A percentile compares a stretch with the other conserved stretches of the same genome.
These are phyloP conservation scores for Raphanus sativus DNA, from an alignment of 345 rosid species.

Conservation along the genomic window DNA sequence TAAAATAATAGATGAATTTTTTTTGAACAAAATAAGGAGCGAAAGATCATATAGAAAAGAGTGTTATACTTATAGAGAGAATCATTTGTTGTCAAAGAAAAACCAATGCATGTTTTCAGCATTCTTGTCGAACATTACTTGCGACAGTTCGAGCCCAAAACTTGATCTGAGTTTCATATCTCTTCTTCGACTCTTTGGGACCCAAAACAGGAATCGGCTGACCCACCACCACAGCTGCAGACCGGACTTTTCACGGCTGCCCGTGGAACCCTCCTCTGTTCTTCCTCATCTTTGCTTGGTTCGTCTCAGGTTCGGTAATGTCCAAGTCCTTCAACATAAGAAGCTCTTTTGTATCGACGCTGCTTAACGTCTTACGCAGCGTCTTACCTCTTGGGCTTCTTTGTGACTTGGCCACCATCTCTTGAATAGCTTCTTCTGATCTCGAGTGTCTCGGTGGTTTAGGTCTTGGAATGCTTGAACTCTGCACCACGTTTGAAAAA, in stretches of 20 bases:
- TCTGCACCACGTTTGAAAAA: slow-evolving; percentile 10
- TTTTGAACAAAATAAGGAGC: not conserved
- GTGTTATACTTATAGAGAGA: not conserved
- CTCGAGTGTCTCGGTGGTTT: slow-evolving; percentile 48
- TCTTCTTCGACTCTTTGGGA: slow-evolving; percentile 40
- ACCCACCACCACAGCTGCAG: slow-evolving; percentile 43
- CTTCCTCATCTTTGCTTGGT: slow-evolving; percentile 35
- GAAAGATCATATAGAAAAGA: slow-evolving; percentile 15
- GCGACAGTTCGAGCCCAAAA: slow-evolving; percentile 78
- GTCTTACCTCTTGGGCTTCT: slow-evolving; percentile 4
- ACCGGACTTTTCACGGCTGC: slow-evolving; percentile 36
- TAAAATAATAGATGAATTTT: not conserved
- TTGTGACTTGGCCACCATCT: slow-evolving; percentile 7
- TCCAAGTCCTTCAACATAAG: slow-evolving; percentile 54
- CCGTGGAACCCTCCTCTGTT: slow-evolving; percentile 9
- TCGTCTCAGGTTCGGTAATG: slow-evolving; percentile 37
- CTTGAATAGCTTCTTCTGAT: slow-evolving; percentile 38
- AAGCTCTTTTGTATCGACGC: slow-evolving; percentile 50
- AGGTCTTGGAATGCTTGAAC: slow-evolving; percentile 40
- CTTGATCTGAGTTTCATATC: slow-evolving; percentile 69
- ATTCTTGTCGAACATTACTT: slow-evolving; percentile 55
- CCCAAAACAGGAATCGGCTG: slow-evolving; percentile 49
- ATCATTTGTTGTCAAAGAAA: slow-evolving; percentile 12
- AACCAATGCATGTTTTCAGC: slow-evolving; percentile 23
- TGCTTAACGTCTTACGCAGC: slow-evolving; percentile 44